Conservation (phyloP, 1,284 basidiomycete genomes). For the Ustilago hordei region DNA sequence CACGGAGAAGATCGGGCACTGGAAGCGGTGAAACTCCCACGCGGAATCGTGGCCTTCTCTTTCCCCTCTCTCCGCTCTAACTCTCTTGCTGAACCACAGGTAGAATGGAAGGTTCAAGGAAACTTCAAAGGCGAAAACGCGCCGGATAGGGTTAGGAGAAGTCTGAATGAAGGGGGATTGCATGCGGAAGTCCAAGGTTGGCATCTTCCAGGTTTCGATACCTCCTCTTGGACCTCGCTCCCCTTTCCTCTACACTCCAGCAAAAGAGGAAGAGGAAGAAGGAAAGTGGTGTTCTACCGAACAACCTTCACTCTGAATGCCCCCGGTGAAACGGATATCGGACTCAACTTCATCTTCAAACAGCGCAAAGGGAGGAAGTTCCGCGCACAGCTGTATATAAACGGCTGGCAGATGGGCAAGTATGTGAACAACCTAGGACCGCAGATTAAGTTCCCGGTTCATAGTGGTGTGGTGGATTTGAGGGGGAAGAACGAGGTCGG, state of each 20-base stretch:
- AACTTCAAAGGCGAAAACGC: constrained; percentile 82
- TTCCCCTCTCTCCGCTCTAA: constrained; percentile 73
- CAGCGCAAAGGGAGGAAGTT: neutral
- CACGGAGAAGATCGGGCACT: constrained; percentile 47
- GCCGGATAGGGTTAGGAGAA: constrained; percentile 78
- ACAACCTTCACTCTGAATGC: neutral
- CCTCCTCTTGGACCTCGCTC: constrained; percentile 75
- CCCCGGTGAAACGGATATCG: constrained; percentile 23
- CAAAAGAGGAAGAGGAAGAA: constrained; percentile 65
- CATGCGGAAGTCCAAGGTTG: constrained; percentile 82
- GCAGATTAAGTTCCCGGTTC: constrained; percentile 49
- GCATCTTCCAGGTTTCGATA: constrained; percentile 82
- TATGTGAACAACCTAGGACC: constrained; percentile 44
- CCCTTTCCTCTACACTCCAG: constrained; percentile 12
- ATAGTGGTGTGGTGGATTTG: constrained; percentile 38
- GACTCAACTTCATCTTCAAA: constrained; percentile 26
- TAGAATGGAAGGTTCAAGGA: constrained; percentile 82
- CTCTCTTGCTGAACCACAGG: constrained; percentile 67
- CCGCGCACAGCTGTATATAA: constrained; percentile 56
- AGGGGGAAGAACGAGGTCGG: constrained; percentile 42
- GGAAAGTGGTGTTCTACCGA: constrained; percentile 78
- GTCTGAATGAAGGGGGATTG: constrained; percentile 83
- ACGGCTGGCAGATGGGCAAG: constrained; percentile 64
- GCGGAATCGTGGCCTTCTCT: constrained; percentile 75
- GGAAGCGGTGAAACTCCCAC: constrained; percentile 76